Evolutionary conservation across 805 yeast genomes (phyloP), one percentile per base, ranked within the genome.

Genomic region (Pichia kluyveri): DNA sequence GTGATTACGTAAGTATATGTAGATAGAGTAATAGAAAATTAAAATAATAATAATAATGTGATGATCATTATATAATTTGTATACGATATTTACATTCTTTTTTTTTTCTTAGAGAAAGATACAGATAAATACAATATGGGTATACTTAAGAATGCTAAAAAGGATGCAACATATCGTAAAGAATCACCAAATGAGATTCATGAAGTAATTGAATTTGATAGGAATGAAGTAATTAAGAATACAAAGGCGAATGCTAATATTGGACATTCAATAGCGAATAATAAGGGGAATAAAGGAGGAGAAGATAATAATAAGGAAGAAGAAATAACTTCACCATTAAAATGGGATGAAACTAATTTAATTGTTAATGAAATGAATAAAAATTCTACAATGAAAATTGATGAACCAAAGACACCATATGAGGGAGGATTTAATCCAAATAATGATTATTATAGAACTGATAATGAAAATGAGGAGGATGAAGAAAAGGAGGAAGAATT

Each of bases 391-490:
- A 82, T 83, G 88, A 81, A 82, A 57, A 87, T 90, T 41, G 95
- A 87, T 60, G 97, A 90, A 63, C 97, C 97, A 23, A 90, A 90
- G 70, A 90, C 97, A 1, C 97, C 97, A 6, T 90, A 84, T 59
- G 95, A 86, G 61, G 95, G 93, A 11, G 95, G 96, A 0, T 83
- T 86, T 28, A 82, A 84, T 58, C 90, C 93, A 49, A 72, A 76
- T 46, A 87, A 86, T 32, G 95, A 89, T 57, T 84, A 85, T 60
- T 87, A 88, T 56, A 73, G 75, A 45, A 78, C 76, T 6, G 91
- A 84, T 57, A 80, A 80, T 41, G 89, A 82, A 36, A 78, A 75
- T 4, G 44, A 42, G 55, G 45, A 43, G 2, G 42, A 40, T 7
- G 60, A 55, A 19, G 60, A 55, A 4, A 42, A 32, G 10, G 48